Evolutionary conservation across 306 rosid species (phyloP), one percentile per base, ranked within the genome.

Genomic region (Lotus japonicus): DNA sequence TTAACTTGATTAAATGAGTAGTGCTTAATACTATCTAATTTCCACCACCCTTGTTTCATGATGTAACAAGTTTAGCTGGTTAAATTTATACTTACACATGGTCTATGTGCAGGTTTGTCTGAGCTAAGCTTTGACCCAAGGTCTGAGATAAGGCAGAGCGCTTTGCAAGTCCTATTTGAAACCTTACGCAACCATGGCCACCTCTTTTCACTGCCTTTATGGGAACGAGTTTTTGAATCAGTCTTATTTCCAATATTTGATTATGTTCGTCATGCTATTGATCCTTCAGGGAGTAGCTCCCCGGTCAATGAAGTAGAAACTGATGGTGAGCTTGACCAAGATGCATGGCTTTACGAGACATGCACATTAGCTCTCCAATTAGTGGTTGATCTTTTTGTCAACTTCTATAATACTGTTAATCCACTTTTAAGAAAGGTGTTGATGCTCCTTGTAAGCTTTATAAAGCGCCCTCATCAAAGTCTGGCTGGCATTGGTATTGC

Each of bases 401-500:
- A 95, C 75, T 95, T 95, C 70, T 95, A 95, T 63, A 62, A 66
- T 76, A 95, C 96, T 1, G 97, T 95, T 78, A 88, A 87, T 76
- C 99, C 97, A 3, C 96, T 95, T 45, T 54, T 91, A 79, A 88
- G 78, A 77, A 95, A 95, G 84, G 97, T 95, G 79, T 84, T 95
- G 84, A 82, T 73, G 80, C 97, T 95, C 75, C 83, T 95, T 26
- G 92, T 91, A 60, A 91, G 91, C 81, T 95, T 95, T 71, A 91
- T 95, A 21, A 81, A 89, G 81, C 97, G 99, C 53, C 99, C 96
- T 77, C 99, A 95, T 89, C 99, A 95, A 71, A 91, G 99, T 77
- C 87, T 95, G 38, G 99, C 99, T 39, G 99, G 99, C 76, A 91
- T 95, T 56, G 99, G 99, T 73, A 88, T 91, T 75, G 99, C 99